Evolutionary conservation across 1,284 basidiomycete genomes (phyloP).

Genomic region (Earliella scabrosa): DNA sequence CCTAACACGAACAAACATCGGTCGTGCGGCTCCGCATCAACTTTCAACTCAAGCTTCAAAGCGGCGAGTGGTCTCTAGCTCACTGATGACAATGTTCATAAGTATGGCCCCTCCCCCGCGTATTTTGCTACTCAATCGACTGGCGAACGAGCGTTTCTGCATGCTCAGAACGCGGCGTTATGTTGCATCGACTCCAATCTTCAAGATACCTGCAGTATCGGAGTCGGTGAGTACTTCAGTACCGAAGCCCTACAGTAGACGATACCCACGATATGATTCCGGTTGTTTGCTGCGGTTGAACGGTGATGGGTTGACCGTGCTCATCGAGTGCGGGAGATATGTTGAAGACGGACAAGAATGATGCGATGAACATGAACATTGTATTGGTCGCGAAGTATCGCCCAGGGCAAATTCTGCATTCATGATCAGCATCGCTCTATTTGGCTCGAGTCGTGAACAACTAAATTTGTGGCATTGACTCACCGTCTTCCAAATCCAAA

Average conservation of each 20-base stretch:
- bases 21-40: too few species aligned
- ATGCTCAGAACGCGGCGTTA: background rate
- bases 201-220: background rate
- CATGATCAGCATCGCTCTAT: too few species aligned
- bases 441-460: too few species aligned
- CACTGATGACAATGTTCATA: too few species aligned
- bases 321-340: conserved; percentile 1
- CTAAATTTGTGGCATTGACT: background rate
- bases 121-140: background rate
- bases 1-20: too few species aligned
- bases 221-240: background rate
- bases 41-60: too few species aligned
- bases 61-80: too few species aligned
- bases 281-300: background rate
- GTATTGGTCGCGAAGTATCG: conserved; percentile 1
- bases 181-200: background rate
- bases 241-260: background rate
- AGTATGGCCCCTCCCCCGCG: background rate
- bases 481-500: conserved; percentile 27
- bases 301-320: background rate
- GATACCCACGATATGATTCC: background rate
- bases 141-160: too few species aligned
- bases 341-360: conserved; percentile 4
- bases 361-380: conserved; percentile 5
- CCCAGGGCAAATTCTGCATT: conserved; percentile 14